Percentiles rank a stretch among this genome's conserved stretches.
Evolutionary conservation across 2,329 filamentous ascomycete genomes (phyloP).

Genomic region (Fusarium phyllophilum): DNA sequence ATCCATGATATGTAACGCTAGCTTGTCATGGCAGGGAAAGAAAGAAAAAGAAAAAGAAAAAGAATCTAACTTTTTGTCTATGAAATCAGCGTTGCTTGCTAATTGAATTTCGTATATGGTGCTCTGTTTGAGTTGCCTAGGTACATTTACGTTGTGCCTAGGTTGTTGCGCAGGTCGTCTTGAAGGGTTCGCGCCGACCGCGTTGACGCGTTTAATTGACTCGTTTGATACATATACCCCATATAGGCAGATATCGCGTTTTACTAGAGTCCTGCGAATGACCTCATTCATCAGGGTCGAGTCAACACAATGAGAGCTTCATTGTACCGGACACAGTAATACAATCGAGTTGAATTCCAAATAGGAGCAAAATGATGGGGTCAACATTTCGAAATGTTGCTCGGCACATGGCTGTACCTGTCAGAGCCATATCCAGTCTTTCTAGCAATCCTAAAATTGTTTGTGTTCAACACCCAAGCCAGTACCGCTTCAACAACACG

Average conservation of each 20-base stretch:
- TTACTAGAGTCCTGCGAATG: slow-evolving; percentile 28
- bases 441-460: slow-evolving; percentile 65
- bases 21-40: slow-evolving; percentile 30
- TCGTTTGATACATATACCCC: slow-evolving; percentile 43
- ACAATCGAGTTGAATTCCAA: slow-evolving; percentile 1
- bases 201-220: slow-evolving; percentile 55
- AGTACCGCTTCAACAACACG: not conserved
- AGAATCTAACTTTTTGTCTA: not conserved
- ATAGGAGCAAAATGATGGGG: slow-evolving; percentile 41
- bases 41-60: not conserved
- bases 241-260: slow-evolving; percentile 34
- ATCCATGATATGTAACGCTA: slow-evolving; percentile 47
- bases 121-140: slow-evolving; percentile 5
- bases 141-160: not conserved
- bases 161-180: not conserved
- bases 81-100: slow-evolving; percentile 6
- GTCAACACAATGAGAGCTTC: not conserved
- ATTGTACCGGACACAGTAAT: not conserved
- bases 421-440: slow-evolving; percentile 57
- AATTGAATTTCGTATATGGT: slow-evolving; percentile 11
- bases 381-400: slow-evolving; percentile 39
- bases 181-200: slow-evolving; percentile 37
- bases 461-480: slow-evolving; percentile 42
- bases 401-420: slow-evolving; percentile 31
- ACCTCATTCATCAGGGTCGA: slow-evolving; percentile 44